Conservation (phyloP, 2,329 filamentous ascomycete genomes). For the Davidsoniella eucalypti region DNA sequence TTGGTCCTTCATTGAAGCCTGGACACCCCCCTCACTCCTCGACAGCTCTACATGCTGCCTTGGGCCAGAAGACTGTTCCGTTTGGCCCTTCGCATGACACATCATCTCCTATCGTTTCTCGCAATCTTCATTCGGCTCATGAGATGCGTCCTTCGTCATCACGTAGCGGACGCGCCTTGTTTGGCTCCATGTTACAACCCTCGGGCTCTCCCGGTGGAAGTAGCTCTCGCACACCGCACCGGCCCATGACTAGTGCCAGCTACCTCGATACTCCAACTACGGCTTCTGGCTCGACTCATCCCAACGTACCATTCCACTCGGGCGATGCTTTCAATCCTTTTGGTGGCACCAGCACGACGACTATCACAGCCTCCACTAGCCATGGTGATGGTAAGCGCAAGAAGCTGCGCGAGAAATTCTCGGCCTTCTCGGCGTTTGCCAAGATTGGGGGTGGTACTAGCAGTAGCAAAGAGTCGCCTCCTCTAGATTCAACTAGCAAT, state of each 20-base stretch:
- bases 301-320: not conserved
- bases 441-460: conserved; percentile 3
- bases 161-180: not conserved
- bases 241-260: conserved; percentile 21
- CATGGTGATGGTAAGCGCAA: not conserved
- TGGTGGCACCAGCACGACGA: conserved; percentile 13
- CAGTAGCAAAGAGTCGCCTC: not conserved
- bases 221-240: conserved; percentile 11
- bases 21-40: not conserved
- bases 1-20: conserved; percentile 9
- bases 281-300: not conserved
- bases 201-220: conserved; percentile 14
- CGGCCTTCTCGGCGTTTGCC: conserved; percentile 7
- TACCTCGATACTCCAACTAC: conserved; percentile 11
- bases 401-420: conserved; percentile 10
- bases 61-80: not conserved
- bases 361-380: conserved; percentile 16
- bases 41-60: too few species aligned
- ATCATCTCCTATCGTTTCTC: not conserved
- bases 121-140: conserved; percentile 11
- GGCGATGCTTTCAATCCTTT: conserved; percentile 1
- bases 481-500: too few species aligned
- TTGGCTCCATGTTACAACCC: conserved; percentile 7
- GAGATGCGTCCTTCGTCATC: conserved; percentile 7
- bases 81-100: not conserved